Evolutionary conservation across 257 asterid genomes (phyloP), one percentile per base, ranked within the genome.

Genomic region (Verbascum thapsus): DNA sequence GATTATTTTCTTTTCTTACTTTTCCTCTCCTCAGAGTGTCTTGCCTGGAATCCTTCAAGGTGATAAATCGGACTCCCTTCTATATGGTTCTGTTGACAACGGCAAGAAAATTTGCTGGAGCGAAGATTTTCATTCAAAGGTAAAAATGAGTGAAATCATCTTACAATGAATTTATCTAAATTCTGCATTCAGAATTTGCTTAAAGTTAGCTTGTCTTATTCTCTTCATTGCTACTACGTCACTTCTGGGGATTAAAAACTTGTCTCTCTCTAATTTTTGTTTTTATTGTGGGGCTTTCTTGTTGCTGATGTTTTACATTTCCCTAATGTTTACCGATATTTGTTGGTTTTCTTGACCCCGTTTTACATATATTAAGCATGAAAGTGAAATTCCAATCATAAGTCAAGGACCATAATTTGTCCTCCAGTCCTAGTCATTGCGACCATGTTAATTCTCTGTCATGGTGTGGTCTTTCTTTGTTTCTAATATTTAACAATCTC

Each of bases 31-130:
- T 73, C 82, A 88, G 96, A 88, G 96, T 72, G 91, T 88, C 62
- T 76, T 88, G 71, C 96, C 96, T 17, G 96, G 96, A 63, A 88
- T 88, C 74, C 95, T 85, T 72, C 95, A 88, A 76, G 95, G 96
- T 40, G 95, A 88, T 69, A 85, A 88, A 69, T 85, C 96, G 6
- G 96, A 85, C 68, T 81, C 96, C 61, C 96, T 88, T 72, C 66
- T 88, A 51, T 88, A 88, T 52, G 96, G 95, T 58, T 88, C 96
- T 54, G 92, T 88, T 64, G 96, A 88, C 76, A 85, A 83, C 23
- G 96, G 96, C 73, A 83, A 86, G 88, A 88, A 85, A 85, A 80
- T 88, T 67, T 78, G 83, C 82, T 85, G 96, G 96, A 83, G 72
- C 61, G 88, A 85, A 50, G 88, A 82, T 62, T 88, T 88, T 50